Base-by-base conservation (phyloP, 345 rosid genomes). In the Brassica rapa region DNA sequence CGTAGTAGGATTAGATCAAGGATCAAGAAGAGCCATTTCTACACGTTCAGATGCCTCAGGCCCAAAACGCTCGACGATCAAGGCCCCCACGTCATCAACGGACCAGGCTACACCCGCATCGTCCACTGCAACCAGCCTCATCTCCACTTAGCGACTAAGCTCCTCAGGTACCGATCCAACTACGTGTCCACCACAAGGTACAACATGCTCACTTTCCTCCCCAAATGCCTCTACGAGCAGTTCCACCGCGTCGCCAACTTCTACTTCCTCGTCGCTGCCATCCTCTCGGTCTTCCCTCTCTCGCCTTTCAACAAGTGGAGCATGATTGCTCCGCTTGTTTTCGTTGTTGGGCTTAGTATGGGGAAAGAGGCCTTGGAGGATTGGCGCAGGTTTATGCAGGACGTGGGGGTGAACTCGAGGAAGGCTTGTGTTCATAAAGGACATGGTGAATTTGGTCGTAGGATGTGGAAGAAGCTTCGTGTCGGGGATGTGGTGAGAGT, bases 221-320 rank as follows among this genome's bases (percentile, higher is more conserved):
- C 94, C 15, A 91, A 71, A 39, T 84, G 88, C 62, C 85, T 89
- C 68, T 89, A 89, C 4, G 97, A 91, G 86, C 97, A 91, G 80
- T 89, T 91, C 65, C 88, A 90, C 51, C 84, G 94, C 32, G 92
- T 89, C 55, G 97, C 97, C 82, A 91, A 91, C 77, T 65, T 89
- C 65, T 91, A 87, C 74, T 91, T 89, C 68, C 89, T 91, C 12
- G 68, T 91, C 61, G 88, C 87, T 19, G 97, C 91, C 0, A 63
- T 72, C 55, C 71, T 87, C 49, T 86, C 92, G 23, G 71, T 82
- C 8, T 69, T 82, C 66, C 30, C 82, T 46, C 77, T 83, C 56
- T 76, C 92, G 10, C 97, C 94, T 1, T 86, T 85, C 41, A 70
- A 80, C 16, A 72, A 53, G 5, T 39, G 55, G 62, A 91, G 88